Percentiles rank a stretch among this genome's conserved stretches.
These are phyloP conservation scores for Chalciporus chontae DNA, from an alignment of 768 basidiomycete genomes.

Conservation along the genomic window DNA sequence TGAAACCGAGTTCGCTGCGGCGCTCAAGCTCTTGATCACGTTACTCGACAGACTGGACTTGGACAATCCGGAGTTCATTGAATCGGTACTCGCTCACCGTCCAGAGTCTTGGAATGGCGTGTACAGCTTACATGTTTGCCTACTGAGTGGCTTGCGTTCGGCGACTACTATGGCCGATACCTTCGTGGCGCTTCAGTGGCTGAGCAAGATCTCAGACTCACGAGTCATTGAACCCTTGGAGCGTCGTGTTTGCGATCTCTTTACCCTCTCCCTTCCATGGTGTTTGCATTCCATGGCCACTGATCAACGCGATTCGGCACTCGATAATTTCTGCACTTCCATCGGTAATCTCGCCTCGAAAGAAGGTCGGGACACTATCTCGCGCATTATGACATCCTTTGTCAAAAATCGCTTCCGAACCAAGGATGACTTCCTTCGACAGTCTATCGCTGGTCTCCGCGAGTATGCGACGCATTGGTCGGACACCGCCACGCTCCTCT, in stretches of 20 bases:
- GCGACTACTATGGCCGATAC: conserved; percentile 64
- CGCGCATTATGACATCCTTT: conserved; percentile 87
- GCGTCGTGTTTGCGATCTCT: conserved; percentile 76
- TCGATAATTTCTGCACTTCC: conserved; percentile 70
- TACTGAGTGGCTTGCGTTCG: conserved; percentile 79
- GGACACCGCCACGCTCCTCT: conserved; percentile 79
- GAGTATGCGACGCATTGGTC: conserved; percentile 78
- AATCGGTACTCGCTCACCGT: conserved; percentile 63
- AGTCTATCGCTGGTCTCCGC: conserved; percentile 79
- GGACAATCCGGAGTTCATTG: conserved; percentile 60
- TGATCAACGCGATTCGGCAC: conserved; percentile 52
- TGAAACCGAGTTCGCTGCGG: conserved; percentile 73
- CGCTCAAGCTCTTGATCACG: conserved; percentile 58
- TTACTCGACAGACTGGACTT: conserved; percentile 70
- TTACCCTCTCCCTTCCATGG: conserved; percentile 82
- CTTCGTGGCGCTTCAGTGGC: conserved; percentile 60
- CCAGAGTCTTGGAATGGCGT: conserved; percentile 70
- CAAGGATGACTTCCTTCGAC: conserved; percentile 89
- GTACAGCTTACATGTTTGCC: conserved; percentile 61
- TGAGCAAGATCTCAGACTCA: conserved; percentile 58
- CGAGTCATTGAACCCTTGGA: conserved; percentile 68
- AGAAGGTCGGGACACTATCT: conserved; percentile 75
- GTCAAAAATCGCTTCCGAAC: conserved; percentile 85
- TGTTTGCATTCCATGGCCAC: conserved; percentile 76
- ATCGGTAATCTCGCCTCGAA: conserved; percentile 68